Conservation (phyloP, 176 grass and related monocot species). For the Triticum dicoccoides region DNA sequence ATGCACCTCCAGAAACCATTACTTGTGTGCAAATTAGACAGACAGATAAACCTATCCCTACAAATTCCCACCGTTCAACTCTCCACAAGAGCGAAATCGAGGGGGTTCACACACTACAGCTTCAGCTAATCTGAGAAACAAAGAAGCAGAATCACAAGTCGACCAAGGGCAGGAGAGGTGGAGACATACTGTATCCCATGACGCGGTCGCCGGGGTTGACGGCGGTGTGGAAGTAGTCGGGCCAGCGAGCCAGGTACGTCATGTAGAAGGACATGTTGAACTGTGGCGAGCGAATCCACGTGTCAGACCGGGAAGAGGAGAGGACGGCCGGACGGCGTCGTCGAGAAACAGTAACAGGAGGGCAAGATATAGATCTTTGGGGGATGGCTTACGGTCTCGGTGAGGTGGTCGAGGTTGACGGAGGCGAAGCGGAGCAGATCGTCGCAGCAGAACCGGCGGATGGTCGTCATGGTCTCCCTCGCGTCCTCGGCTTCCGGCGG, state of each 20-base stretch:
- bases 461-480: constrained; percentile 68
- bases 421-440: constrained; percentile 86
- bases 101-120: not conserved
- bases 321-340: not conserved
- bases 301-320: not conserved
- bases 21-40: not conserved
- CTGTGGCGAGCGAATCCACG: constrained; percentile 22
- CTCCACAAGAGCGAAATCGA: not conserved
- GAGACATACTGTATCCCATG: constrained; percentile 93
- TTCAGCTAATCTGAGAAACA: constrained; percentile 7
- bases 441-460: constrained; percentile 94
- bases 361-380: not conserved
- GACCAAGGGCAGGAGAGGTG: not conserved
- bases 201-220: constrained; percentile 64
- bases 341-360: not conserved
- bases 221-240: constrained; percentile 90
- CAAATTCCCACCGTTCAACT: not conserved
- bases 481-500: not conserved
- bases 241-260: constrained; percentile 98
- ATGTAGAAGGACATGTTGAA: constrained; percentile 99
- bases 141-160: constrained; percentile 1
- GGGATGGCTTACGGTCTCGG: constrained; percentile 58
- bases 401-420: constrained; percentile 97
- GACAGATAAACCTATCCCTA: not conserved
- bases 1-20: not conserved